Conservation (phyloP, 2,329 filamentous ascomycete species). For the Zymoseptoria crescenta region DNA sequence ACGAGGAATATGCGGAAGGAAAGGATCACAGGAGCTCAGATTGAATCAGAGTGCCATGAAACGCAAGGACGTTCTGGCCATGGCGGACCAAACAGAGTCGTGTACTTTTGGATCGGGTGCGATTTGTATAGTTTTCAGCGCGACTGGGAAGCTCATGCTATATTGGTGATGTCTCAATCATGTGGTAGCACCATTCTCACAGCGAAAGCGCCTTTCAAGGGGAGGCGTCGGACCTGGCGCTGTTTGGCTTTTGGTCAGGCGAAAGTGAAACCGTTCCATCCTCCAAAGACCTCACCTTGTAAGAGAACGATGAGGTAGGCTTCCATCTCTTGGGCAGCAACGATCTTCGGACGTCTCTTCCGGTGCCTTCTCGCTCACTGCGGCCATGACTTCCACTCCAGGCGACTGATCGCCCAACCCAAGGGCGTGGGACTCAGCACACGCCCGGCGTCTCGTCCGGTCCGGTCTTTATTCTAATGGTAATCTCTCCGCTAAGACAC, state of each 20-base stretch:
- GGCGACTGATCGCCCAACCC: not conserved
- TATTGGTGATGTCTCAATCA: not conserved
- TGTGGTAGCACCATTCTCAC: not conserved
- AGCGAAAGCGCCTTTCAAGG: not conserved
- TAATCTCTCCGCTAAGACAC: not conserved
- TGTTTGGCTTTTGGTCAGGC: not conserved
- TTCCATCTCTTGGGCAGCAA: not conserved
- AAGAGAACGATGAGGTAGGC: not conserved
- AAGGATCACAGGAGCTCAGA: too few species aligned
- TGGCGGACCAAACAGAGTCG: too few species aligned
- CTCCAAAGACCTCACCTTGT: not conserved
- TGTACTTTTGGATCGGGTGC: too few species aligned
- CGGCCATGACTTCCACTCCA: not conserved
- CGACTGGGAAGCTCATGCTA: not conserved
- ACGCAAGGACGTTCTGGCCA: not conserved
- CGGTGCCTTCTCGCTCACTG: not conserved
- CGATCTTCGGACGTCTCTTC: not conserved
- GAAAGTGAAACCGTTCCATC: not conserved
- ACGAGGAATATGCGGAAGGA: too few species aligned
- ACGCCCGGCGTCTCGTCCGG: not conserved
- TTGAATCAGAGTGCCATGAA: too few species aligned
- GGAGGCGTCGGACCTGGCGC: not conserved
- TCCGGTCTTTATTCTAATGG: too few species aligned
- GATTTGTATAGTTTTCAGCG: not conserved
- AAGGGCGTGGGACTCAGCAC: not conserved